These are phyloP conservation scores for Ceraceosorus guamensis DNA, from an alignment of 1,284 basidiomycete genomes.

Conservation along the genomic window DNA sequence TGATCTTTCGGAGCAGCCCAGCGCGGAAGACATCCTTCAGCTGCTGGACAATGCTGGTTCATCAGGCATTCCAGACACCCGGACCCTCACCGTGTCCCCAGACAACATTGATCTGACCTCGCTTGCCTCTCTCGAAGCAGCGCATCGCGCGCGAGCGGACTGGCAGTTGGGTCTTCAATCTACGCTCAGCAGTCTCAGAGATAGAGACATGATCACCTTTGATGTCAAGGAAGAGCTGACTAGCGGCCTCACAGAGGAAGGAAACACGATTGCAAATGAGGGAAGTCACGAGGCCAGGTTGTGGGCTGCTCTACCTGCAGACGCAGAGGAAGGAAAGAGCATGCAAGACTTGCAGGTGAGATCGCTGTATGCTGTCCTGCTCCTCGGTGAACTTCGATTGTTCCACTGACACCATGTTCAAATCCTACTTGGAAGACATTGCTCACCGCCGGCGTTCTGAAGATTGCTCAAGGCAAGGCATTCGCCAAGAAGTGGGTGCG, in stretches of 20 bases:
- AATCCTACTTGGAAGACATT: conserved; percentile 4
- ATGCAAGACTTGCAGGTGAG: conserved; percentile 31
- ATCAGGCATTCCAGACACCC: conserved; percentile 2
- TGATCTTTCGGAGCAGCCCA: background rate
- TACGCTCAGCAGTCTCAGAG: conserved; percentile 37
- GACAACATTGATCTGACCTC: background rate
- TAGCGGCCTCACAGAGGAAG: conserved; percentile 20
- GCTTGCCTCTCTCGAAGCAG: conserved; percentile 3
- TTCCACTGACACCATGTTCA: background rate
- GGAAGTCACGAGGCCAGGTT: conserved; percentile 44
- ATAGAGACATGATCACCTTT: conserved; percentile 38
- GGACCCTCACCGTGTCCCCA: conserved; percentile 1
- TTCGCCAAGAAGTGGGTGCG: conserved; percentile 97
- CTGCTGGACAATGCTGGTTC: conserved; percentile 2
- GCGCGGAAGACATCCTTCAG: conserved; percentile 1
- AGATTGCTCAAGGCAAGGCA: conserved; percentile 75
- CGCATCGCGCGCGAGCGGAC: conserved; percentile 33
- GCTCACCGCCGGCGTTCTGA: conserved; percentile 44
- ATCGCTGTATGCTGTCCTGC: background rate
- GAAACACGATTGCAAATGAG: conserved; percentile 13
- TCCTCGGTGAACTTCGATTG: background rate
- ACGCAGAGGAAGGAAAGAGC: conserved; percentile 26
- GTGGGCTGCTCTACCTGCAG: conserved; percentile 34
- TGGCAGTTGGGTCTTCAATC: conserved; percentile 45
- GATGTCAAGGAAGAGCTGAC: conserved; percentile 31